Base-by-base conservation (phyloP, 1,139 yeast species). In the Pneumocystis canis region DNA sequence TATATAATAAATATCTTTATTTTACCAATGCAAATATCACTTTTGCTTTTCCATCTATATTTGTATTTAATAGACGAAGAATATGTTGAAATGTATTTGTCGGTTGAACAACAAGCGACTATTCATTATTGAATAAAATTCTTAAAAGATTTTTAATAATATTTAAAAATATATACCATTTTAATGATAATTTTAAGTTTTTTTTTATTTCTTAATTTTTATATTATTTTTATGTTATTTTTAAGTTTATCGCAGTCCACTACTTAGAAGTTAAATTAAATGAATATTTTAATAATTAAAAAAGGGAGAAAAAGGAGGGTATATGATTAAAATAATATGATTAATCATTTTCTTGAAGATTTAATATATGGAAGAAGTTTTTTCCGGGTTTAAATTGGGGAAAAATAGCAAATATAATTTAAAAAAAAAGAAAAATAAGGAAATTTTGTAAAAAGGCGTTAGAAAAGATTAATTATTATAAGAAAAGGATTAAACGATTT, bases 21-120 rank as follows among this genome's bases (percentile, higher is more conserved):
- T 5, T 7, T 25, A 47, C 54, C 16, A 94, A 84, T 80, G 99
- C 99, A 88, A 89, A 94, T 94, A 92, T 94, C 81, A 94, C 86
- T 87, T 94, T 94, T 85, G 90, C 90, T 89, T 95, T 89, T 87
- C 99, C 99, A 82, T 94, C 99, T 79, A 94, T 96, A 90, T 94
- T 94, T 84, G 99, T 94, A 88, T 94, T 92, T 84, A 92, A 89
- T 84, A 92, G 88, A 89, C 97, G 98, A 84, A 92, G 89, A 84
- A 92, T 92, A 95, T 94, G 99, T 84, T 94, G 98, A 96, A 94
- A 92, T 79, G 94, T 87, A 81, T 96, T 96, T 84, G 88, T 86
- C 84, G 92, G 97, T 82, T 88, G 94, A 81, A 90, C 94, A 82
- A 89, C 96, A 86, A 90, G 87, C 80, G 95, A 85, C 95, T 87